phyloP scores from a whole-genome alignment of 2,329 filamentous ascomycete species.

The Ophiostoma piceae region DNA sequence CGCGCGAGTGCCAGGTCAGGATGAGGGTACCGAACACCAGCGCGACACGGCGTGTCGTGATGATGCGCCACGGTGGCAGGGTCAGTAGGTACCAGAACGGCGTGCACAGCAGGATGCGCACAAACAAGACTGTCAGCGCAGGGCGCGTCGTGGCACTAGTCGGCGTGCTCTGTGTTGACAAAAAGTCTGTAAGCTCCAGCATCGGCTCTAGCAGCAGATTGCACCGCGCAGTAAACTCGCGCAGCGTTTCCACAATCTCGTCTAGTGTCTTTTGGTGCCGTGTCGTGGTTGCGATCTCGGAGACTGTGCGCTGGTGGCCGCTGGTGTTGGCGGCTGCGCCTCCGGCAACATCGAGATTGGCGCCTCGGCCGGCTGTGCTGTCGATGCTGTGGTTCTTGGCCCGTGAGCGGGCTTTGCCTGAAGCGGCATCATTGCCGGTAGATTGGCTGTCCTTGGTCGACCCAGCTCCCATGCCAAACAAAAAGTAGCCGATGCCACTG shows the following conservation, averaged over 20 bases:
- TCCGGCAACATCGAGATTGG: slow-evolving; percentile 24
- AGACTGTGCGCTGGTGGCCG: slow-evolving; percentile 38
- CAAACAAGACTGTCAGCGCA: slow-evolving; percentile 81
- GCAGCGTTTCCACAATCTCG: slow-evolving; percentile 91
- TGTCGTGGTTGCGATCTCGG: slow-evolving; percentile 55
- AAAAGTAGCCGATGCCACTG: slow-evolving; percentile 30
- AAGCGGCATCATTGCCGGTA: slow-evolving; percentile 29
- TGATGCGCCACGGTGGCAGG: slow-evolving; percentile 68
- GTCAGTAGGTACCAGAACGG: slow-evolving; percentile 83
- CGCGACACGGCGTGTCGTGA: slow-evolving; percentile 79
- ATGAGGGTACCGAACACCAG: slow-evolving; percentile 81
- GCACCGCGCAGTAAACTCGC: slow-evolving; percentile 83
- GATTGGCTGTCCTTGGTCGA: slow-evolving; percentile 38
- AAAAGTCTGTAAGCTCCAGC: slow-evolving; percentile 82
- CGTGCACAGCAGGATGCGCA: slow-evolving; percentile 80
- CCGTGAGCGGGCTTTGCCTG: slow-evolving; percentile 24
- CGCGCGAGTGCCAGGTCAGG: slow-evolving; percentile 86
- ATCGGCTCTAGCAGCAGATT: slow-evolving; percentile 89
- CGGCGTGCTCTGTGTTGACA: slow-evolving; percentile 83
- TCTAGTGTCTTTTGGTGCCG: slow-evolving; percentile 91
- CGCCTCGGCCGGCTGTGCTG: slow-evolving; percentile 23
- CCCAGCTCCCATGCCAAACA: slow-evolving; percentile 75
- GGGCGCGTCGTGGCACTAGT: slow-evolving; percentile 88
- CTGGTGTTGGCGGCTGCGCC: slow-evolving; percentile 27
- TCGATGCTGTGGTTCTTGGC: slow-evolving; percentile 33